Percentiles rank a stretch among this genome's conserved stretches.
Conservation (phyloP, 2,329 filamentous ascomycete species). For the Colletotrichum coccodes region DNA sequence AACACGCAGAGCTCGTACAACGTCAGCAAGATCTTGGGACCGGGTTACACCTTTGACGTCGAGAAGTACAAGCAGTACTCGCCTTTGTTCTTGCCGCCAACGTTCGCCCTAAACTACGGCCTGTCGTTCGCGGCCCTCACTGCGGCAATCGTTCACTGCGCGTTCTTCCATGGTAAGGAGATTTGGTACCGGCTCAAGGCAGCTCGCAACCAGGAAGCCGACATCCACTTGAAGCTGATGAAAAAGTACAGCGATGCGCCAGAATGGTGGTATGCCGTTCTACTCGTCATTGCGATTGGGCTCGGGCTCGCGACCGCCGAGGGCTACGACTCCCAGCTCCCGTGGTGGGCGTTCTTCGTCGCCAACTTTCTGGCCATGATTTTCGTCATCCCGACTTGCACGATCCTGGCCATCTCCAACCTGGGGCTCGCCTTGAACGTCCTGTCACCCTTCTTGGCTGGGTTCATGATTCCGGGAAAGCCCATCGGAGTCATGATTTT, state of each 20-base stretch:
- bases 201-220: slow-evolving; percentile 57
- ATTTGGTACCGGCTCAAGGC: slow-evolving; percentile 47
- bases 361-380: slow-evolving; percentile 45
- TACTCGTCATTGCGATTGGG: slow-evolving; percentile 60
- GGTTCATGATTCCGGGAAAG: slow-evolving; percentile 61
- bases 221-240: slow-evolving; percentile 67
- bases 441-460: slow-evolving; percentile 57
- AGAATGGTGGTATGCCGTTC: slow-evolving; percentile 64
- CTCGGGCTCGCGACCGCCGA: slow-evolving; percentile 63
- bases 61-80: slow-evolving; percentile 62
- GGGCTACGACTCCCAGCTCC: slow-evolving; percentile 64
- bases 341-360: slow-evolving; percentile 43
- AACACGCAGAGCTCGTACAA: slow-evolving; percentile 64
- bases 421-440: slow-evolving; percentile 48
- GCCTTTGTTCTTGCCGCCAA: slow-evolving; percentile 54
- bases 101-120: slow-evolving; percentile 54
- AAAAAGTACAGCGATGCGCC: slow-evolving; percentile 68
- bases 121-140: slow-evolving; percentile 61
- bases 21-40: slow-evolving; percentile 61
- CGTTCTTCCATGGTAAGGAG: slow-evolving; percentile 63
- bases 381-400: slow-evolving; percentile 58
- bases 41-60: slow-evolving; percentile 65
- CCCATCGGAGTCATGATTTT: slow-evolving; percentile 49
- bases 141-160: slow-evolving; percentile 61
- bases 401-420: slow-evolving; percentile 27